Evolutionary conservation across 1,284 basidiomycete genomes (phyloP).

Genomic region (Ceratobasidium theobromae): DNA sequence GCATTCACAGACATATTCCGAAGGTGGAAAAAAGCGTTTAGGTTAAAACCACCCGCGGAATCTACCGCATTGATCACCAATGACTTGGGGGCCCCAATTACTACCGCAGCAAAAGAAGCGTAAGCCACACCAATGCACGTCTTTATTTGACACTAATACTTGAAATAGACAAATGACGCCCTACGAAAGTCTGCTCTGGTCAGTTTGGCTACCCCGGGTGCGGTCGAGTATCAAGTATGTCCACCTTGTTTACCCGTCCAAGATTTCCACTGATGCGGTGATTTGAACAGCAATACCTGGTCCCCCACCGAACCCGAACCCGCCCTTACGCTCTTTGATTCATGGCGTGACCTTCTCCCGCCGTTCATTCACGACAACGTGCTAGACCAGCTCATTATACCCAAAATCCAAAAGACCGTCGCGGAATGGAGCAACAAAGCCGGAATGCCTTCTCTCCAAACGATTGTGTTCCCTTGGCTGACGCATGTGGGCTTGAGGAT

Average conservation of each 20-base stretch:
- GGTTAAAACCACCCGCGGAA: conserved; percentile 44
- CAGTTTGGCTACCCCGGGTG: conserved; percentile 91
- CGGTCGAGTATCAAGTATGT: conserved; percentile 78
- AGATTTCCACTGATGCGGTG: not conserved
- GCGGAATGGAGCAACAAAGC: conserved; percentile 74
- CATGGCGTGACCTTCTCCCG: conserved; percentile 86
- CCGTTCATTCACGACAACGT: conserved; percentile 92
- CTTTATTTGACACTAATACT: not conserved
- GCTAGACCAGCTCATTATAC: conserved; percentile 91
- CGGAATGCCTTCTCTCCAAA: conserved; percentile 62
- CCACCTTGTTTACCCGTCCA: not conserved
- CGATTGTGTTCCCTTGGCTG: conserved; percentile 94
- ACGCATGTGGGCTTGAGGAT: conserved; percentile 79
- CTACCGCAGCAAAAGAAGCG: not conserved
- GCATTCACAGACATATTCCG: conserved; percentile 58
- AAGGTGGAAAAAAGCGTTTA: conserved; percentile 67
- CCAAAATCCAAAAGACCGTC: conserved; percentile 86
- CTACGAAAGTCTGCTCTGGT: conserved; percentile 93
- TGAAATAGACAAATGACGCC: conserved; percentile 73
- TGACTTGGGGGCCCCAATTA: not conserved
- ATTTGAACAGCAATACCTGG: conserved; percentile 75
- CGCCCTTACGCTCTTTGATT: conserved; percentile 81
- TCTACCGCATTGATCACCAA: conserved; percentile 22
- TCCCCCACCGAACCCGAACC: conserved; percentile 68
- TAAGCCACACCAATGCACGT: not conserved